Evolutionary conservation across 495 filamentous ascomycete species (phyloP).

Genomic region (Xylaria intraflava): DNA sequence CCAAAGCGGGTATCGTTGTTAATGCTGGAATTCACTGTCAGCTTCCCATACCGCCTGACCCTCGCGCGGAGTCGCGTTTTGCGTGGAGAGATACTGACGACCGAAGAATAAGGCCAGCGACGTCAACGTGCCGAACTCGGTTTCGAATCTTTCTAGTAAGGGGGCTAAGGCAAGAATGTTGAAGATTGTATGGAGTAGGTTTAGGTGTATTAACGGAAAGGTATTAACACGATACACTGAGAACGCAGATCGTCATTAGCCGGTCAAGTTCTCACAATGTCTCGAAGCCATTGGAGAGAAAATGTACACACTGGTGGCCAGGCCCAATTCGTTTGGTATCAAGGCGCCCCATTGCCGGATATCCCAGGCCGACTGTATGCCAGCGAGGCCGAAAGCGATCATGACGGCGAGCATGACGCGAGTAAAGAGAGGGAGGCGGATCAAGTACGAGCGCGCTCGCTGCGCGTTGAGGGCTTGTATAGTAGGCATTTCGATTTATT

Average conservation of each 20-base stretch:
- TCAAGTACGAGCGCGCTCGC: constrained; percentile 57
- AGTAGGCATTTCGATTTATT: constrained; percentile 25
- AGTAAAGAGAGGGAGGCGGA: constrained; percentile 83
- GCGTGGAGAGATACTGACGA: constrained; percentile 52
- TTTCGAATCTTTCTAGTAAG: constrained; percentile 84
- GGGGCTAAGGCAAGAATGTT: constrained; percentile 76
- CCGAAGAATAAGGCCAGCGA: constrained; percentile 79
- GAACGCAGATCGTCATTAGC: constrained; percentile 28
- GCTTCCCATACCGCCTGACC: background rate
- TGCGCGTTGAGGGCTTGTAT: constrained; percentile 37
- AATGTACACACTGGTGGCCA: constrained; percentile 63
- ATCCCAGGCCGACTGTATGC: constrained; percentile 60
- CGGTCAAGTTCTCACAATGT: background rate
- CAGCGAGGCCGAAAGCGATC: constrained; percentile 57
- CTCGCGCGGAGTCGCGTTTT: background rate
- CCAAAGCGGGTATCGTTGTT: constrained; percentile 66
- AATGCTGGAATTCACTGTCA: constrained; percentile 36
- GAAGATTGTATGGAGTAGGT: constrained; percentile 70
- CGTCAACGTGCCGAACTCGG: constrained; percentile 86
- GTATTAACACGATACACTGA: constrained; percentile 93
- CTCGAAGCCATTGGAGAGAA: background rate
- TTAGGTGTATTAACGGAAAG: constrained; percentile 79
- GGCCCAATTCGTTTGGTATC: constrained; percentile 63
- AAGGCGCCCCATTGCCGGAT: constrained; percentile 69
- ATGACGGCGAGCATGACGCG: constrained; percentile 66